Conservation (phyloP, 108 stramenopile genomes). For the Craspedostauros australis region DNA sequence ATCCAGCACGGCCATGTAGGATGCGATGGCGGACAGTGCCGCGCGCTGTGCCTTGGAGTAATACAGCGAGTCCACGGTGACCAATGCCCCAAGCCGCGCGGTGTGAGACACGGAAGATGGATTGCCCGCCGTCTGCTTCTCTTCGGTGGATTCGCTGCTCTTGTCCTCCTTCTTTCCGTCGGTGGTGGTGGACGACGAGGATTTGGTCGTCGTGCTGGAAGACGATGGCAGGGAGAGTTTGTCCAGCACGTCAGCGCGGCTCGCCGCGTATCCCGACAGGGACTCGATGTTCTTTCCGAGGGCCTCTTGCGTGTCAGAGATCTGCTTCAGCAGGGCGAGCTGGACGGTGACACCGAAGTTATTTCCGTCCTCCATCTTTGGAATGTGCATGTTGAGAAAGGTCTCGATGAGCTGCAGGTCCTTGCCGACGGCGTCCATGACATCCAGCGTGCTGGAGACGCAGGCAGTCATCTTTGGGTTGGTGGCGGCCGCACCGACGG, state of each 20-base stretch:
- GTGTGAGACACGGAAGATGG: conserved; percentile 8
- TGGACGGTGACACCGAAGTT: conserved; percentile 79
- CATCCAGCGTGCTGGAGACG: conserved; percentile 24
- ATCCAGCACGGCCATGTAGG: conserved; percentile 41
- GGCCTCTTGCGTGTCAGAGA: conserved; percentile 44
- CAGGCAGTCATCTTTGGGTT: conserved; percentile 16
- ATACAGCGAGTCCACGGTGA: conserved; percentile 43
- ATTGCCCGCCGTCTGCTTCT: conserved; percentile 18
- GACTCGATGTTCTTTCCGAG: conserved; percentile 41
- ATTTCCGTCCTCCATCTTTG: conserved; percentile 79
- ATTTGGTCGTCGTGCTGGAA: conserved; percentile 20
- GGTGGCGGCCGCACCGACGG: conserved; percentile 7
- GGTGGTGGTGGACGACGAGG: conserved; percentile 27
- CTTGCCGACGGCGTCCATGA: conserved; percentile 7
- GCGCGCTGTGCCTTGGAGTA: conserved; percentile 36
- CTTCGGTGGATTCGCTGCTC: conserved; percentile 32
- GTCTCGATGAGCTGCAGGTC: conserved; percentile 4
- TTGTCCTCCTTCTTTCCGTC: conserved; percentile 41
- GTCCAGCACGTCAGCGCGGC: conserved; percentile 66
- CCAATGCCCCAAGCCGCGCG: conserved; percentile 27
- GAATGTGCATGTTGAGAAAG: conserved; percentile 39
- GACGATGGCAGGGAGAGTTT: conserved; percentile 48
- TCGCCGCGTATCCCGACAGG: conserved; percentile 47
- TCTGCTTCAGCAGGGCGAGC: conserved; percentile 46
- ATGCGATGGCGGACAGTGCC: conserved; percentile 17